Base-by-base conservation (phyloP, 2,329 filamentous ascomycete species). In the Penicillium sp. region DNA sequence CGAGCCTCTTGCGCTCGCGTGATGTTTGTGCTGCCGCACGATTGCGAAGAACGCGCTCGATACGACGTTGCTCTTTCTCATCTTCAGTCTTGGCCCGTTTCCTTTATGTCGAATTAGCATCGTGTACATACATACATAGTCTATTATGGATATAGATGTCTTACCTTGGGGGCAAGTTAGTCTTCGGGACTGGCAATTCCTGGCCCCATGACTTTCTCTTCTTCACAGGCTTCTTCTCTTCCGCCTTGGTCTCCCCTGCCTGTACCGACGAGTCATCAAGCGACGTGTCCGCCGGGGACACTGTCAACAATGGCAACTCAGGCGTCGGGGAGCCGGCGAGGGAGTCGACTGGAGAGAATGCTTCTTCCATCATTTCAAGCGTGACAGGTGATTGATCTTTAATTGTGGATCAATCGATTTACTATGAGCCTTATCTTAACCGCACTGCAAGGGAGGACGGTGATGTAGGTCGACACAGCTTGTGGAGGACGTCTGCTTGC, bases 151-250 rank as follows among this genome's bases (percentile, higher is more conserved):
- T n/a, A n/a, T n/a, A n/a, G n/a, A n/a, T n/a, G n/a, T n/a, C n/a
- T n/a, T 81, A 87, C 85, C 90, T 84, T 34, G 91, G 91, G 53
- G 91, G 91, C 6, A 97, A 82, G 65, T 91, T 94, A 28, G 93
- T 97, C 79, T 96, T 97, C 38, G 93, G 93, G 66, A 94, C 87
- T 17, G 93, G 93, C 34, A 97, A 82, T 68, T 95, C 88, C 72
- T 98, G 93, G 43, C 93, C 93, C 93, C 93, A 98, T 43, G 93
- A 97, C 75, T 97, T 98, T 64, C 93, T 80, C 81, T 96, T 96
- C 81, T 96, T 96, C 31, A 78, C 74, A 1, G 80, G 77, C 75
- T 88, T 93, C 77, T 86, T 88, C 53, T 38, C 53, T 59, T 65
- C 32, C 33, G 56, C 29, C 58, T 56, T 48, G 6, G 53, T 31